These are phyloP conservation scores for Xerocomus subilludens DNA, from an alignment of 1,284 basidiomycete species.

Conservation along the genomic window DNA sequence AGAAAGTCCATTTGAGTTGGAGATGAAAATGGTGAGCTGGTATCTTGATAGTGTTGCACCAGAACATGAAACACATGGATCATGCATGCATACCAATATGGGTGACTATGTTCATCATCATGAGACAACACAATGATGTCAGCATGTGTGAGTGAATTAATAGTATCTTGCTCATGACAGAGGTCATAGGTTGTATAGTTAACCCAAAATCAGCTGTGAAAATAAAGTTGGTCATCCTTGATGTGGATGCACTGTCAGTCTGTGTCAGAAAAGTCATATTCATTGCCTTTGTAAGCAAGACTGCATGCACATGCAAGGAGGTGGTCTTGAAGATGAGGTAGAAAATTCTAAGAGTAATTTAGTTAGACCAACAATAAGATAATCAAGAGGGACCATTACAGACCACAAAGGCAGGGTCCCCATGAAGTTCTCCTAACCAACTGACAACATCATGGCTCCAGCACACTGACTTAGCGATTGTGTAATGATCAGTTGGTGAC, in stretches of 20 bases:
- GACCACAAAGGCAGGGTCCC: neutral
- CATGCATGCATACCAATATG: no score
- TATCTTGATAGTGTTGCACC: no score
- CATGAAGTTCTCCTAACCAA: no score
- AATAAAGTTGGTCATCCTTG: neutral
- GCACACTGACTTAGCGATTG: neutral
- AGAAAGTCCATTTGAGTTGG: no score
- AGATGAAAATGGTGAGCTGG: no score
- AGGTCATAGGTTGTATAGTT: constrained; percentile 3
- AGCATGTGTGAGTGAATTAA: neutral
- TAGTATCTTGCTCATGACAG: neutral
- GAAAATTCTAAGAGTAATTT: constrained; percentile 41
- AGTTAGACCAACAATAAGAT: no score
- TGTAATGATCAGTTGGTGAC: constrained; percentile 21
- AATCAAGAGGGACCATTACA: no score
- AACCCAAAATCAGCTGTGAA: neutral
- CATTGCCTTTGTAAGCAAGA: constrained; percentile 47
- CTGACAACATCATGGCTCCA: no score
- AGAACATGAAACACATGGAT: no score
- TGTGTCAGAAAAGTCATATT: constrained; percentile 13
- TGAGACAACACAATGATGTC: neutral
- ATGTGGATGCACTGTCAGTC: no score
- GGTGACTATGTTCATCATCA: no score
- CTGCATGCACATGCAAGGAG: constrained; percentile 42
- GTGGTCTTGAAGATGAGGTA: constrained; percentile 49